phyloP scores from a whole-genome alignment of 2,329 filamentous ascomycete genomes.

The Hortaea sp. region DNA sequence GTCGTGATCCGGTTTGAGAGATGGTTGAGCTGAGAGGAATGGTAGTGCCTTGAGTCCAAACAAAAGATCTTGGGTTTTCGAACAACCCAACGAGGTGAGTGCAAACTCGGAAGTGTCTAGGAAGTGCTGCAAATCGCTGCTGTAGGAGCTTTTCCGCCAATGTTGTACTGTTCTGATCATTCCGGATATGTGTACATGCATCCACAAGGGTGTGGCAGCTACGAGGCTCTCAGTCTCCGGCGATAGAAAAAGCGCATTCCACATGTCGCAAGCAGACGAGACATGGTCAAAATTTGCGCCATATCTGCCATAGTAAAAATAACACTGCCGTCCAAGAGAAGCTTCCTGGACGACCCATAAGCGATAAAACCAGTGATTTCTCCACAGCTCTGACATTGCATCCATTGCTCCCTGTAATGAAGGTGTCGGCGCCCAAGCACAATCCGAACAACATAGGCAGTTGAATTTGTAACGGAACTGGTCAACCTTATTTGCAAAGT shows the following conservation, averaged over 20 bases:
- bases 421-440: neutral
- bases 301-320: neutral
- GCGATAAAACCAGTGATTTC: neutral
- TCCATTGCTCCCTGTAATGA: neutral
- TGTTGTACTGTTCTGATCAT: neutral
- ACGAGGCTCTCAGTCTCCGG: neutral
- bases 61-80: neutral
- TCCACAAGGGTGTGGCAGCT: neutral
- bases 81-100: neutral
- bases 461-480: neutral
- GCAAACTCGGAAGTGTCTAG: neutral
- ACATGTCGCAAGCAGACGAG: neutral
- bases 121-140: neutral
- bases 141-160: neutral
- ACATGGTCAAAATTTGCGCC: neutral
- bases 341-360: conserved; percentile 1
- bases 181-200: neutral
- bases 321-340: neutral
- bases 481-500: neutral
- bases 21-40: neutral
- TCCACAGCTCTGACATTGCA: neutral
- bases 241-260: neutral
- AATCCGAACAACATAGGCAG: neutral
- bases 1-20: neutral
- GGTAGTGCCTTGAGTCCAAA: neutral